Evolutionary conservation across 2,329 filamentous ascomycete species (phyloP).

Genomic region (Curvularia lunata): DNA sequence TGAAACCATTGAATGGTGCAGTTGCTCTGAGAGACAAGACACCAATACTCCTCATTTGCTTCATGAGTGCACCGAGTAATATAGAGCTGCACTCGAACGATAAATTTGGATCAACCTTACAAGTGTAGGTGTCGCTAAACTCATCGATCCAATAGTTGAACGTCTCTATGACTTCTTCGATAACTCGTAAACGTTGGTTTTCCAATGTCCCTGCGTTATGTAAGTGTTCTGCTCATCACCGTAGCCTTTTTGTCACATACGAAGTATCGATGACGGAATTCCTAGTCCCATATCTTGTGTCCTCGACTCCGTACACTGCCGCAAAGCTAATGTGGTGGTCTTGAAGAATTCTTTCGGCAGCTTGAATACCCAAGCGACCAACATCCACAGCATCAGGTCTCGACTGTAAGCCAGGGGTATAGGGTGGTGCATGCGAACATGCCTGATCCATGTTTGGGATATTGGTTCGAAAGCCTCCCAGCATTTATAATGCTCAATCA

Average conservation of each 20-base stretch:
- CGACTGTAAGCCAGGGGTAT: conserved; percentile 19
- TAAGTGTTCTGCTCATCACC: background rate
- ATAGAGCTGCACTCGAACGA: conserved; percentile 23
- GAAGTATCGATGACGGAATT: conserved; percentile 11
- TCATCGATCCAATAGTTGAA: conserved; percentile 2
- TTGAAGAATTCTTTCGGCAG: conserved; percentile 15
- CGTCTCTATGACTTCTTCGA: background rate
- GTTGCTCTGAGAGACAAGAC: conserved; percentile 14
- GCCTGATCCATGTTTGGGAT: conserved; percentile 52
- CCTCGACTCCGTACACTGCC: background rate
- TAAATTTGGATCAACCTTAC: background rate
- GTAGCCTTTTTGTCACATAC: conserved; percentile 3
- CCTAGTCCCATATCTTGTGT: conserved; percentile 18
- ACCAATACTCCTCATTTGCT: conserved; percentile 16
- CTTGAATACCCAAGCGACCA: conserved; percentile 28
- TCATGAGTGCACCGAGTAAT: conserved; percentile 28
- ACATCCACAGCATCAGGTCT: conserved; percentile 36
- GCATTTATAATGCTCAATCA: conserved; percentile 54
- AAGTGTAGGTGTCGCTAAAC: background rate
- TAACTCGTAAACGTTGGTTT: background rate
- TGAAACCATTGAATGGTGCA: conserved; percentile 16
- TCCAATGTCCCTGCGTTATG: background rate
- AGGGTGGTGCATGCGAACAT: conserved; percentile 10
- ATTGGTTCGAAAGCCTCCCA: conserved; percentile 54
- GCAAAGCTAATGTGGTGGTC: conserved; percentile 11